Evolutionary conservation across 2,329 filamentous ascomycete genomes (phyloP), one percentile per base, ranked within the genome.

Genomic region (Sporothrix schenckii): DNA sequence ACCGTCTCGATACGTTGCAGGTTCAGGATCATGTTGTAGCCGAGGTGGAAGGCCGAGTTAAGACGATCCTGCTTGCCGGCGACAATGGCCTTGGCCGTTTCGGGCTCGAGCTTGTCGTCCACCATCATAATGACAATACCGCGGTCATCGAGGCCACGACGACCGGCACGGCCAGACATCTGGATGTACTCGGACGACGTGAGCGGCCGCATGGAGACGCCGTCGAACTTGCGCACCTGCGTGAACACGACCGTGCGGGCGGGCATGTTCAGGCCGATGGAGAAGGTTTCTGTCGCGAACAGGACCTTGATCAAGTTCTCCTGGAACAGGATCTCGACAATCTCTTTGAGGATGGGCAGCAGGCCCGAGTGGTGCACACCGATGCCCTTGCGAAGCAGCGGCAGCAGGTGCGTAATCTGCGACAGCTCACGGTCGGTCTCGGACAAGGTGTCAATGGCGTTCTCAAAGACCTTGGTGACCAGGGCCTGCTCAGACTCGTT

Each of bases 51-150:
- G 1, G 95, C 95, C 3, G 95, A 98, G 81, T 98, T 98, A 41
- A 99, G 89, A 75, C 94, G 93, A 80, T 99, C 96, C 80, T 99
- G 95, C 77, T 97, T 92, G 75, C 95, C 95, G 68, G 95, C 93
- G 14, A 99, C 95, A 75, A 99, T 97, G 74, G 92, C 90, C 81
- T 97, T 97, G 54, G 95, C 94, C n/a, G 91, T 89, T 2, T 92
- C 89, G 1, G 95, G 95, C 77, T 99, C 95, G 83, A 99, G 94
- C 82, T 95, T 93, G 79, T 96, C 92, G 77, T 96, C 91, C 73
- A 99, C 92, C 94, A 99, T 98, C 93, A 99, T 98, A 79, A 99
- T 98, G 75, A 99, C 95, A 75, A 98, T 96, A 86, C 95, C 95
- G 74, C 95, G 91, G 73, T 97, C 94, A 82, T 99, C 95, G 69